Conservation (phyloP, 169 alveolate genomes). For the Plasmodium knowlesi region DNA sequence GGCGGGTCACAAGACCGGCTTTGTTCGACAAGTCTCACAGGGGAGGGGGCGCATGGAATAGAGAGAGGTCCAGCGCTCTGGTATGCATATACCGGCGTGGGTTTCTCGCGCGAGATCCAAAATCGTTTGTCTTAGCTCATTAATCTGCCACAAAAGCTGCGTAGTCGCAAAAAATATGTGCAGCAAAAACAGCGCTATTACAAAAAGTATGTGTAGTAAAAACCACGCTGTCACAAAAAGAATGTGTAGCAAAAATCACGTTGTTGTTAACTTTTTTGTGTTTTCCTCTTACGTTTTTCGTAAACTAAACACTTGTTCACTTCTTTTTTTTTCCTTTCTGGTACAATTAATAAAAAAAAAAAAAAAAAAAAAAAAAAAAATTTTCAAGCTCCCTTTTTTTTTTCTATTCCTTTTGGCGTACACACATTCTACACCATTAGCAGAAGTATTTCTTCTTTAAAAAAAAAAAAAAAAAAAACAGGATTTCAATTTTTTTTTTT, state of each 20-base stretch:
- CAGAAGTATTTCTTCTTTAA: background rate
- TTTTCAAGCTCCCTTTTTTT: background rate
- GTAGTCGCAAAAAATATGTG: background rate
- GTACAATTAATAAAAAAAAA: slow-evolving; percentile 33
- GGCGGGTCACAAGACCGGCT: background rate
- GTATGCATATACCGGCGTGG: background rate
- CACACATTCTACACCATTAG: slow-evolving; percentile 22
- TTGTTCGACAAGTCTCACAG: background rate
- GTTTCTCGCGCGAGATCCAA: background rate
- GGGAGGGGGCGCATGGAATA: background rate
- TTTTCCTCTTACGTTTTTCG: slow-evolving; percentile 18
- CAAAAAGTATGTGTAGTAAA: background rate
- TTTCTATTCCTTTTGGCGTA: background rate
- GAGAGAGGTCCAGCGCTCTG: background rate
- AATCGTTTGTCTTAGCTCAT: background rate
- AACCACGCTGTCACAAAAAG: background rate
- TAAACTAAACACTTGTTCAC: slow-evolving; percentile 22
- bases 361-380: background rate
- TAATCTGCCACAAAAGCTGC: background rate
- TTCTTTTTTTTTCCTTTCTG: background rate
- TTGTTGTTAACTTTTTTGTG: background rate
- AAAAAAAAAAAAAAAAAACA: background rate
- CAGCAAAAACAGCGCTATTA: background rate
- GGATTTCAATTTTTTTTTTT: background rate
- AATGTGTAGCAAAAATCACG: background rate